Conservation (phyloP, 345 rosid genomes). For the Arabis hirsuta region DNA sequence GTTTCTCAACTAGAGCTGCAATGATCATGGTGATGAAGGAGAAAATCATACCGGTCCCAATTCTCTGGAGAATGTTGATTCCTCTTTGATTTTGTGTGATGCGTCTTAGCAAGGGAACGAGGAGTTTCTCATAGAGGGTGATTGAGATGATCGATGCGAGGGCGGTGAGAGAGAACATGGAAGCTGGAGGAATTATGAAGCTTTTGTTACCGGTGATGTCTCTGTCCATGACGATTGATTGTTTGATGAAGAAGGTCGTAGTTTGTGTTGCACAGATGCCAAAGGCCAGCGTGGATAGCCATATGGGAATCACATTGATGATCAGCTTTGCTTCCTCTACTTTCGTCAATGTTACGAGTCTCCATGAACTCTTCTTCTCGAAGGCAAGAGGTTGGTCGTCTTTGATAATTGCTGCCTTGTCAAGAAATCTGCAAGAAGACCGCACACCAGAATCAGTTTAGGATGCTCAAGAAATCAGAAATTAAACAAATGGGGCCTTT, state of each 20-base stretch:
- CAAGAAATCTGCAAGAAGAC: constrained; percentile 65
- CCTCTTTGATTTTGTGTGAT: constrained; percentile 62
- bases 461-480: constrained; percentile 6
- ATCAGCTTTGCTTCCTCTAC: constrained; percentile 88
- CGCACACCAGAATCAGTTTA: neutral
- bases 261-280: constrained; percentile 80
- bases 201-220: constrained; percentile 38
- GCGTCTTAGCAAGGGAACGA: constrained; percentile 48
- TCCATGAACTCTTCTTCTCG: constrained; percentile 65
- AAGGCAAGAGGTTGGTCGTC: constrained; percentile 18
- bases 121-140: constrained; percentile 52
- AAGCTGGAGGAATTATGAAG: constrained; percentile 56
- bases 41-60: constrained; percentile 87
- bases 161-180: constrained; percentile 46
- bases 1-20: constrained; percentile 78
- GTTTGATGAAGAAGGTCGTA: constrained; percentile 90
- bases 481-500: neutral
- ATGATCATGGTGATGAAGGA: constrained; percentile 64
- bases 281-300: constrained; percentile 71
- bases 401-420: constrained; percentile 80
- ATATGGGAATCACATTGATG: constrained; percentile 81
- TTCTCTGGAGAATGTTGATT: constrained; percentile 82
- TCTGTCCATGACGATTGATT: constrained; percentile 63
- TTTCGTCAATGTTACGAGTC: constrained; percentile 77
- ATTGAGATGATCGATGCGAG: constrained; percentile 49